Base-by-base conservation (phyloP, 169 alveolate genomes). In the Eimeria maxima region DNA sequence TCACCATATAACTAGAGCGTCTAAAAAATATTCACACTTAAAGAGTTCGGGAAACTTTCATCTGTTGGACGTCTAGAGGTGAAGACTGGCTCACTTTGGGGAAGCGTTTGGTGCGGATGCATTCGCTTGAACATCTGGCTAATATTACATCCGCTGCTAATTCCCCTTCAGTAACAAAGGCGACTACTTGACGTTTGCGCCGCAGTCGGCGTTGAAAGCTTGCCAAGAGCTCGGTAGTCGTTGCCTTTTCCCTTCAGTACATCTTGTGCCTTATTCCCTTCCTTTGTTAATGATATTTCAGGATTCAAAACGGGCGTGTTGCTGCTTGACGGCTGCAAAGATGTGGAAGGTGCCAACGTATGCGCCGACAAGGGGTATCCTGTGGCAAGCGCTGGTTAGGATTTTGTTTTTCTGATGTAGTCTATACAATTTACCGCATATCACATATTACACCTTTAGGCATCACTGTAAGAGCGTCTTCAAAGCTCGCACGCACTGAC, bases 281-380 rank as follows among this genome's bases (percentile, higher is more conserved):
- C 20, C 27, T 4, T 11, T 60, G 8, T 60, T 18, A 60, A 60
- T 60, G 69, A 33, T 10, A 3, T 53, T 14, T 7, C 87, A 95
- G 96, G 99, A 0, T 98, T 97, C 96, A 93, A 96, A 65, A 96
- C 97, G 60, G 99, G 98, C 50, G 83, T 96, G 0, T 90, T 86
- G 67, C 90, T 97, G 24, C 89, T 96, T 60, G 98, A 97, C 7
- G 97, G 97, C 93, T 98, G 98, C 67, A 76, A 95, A 45, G 96
- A 96, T 60, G 97, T 97, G 24, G 97, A 97, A 89, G 98, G 97
- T 63, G 98, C 97, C 95, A 93, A 98, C 95, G 57, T 97, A 92
- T 98, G 99, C 93, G 99, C 98, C 6, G 98, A 96, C 3, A 96
- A 96, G 65, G 98, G 98, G 53, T 98, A 98, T 69, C 97, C 98